A percentile compares a stretch with the other conserved stretches of the same genome.
These are phyloP conservation scores for Peronosclerospora sorghi DNA, from an alignment of 352 stramenopile genomes.

Conservation along the genomic window DNA sequence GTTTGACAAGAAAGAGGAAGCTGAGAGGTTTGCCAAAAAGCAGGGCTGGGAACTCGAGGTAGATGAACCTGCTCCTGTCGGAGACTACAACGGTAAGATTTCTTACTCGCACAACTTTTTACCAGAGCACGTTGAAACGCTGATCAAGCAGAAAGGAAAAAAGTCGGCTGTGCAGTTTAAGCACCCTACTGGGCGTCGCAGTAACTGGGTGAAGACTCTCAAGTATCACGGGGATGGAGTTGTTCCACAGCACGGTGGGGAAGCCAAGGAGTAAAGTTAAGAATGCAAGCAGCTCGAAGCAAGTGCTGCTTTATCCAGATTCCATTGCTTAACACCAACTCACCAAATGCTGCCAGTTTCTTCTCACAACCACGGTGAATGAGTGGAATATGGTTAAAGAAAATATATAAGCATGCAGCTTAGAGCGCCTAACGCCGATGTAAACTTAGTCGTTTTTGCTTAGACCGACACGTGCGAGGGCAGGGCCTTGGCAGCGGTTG, in stretches of 20 bases:
- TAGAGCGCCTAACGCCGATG: conserved; percentile 11
- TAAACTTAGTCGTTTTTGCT: conserved; percentile 1
- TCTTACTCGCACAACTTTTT: conserved; percentile 85
- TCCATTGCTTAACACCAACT: conserved; percentile 8
- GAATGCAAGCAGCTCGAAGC: background rate
- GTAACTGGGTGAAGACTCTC: conserved; percentile 83
- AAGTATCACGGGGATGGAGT: conserved; percentile 80
- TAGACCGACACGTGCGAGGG: conserved; percentile 60
- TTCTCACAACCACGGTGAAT: background rate
- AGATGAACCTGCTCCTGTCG: conserved; percentile 54
- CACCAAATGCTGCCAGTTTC: conserved; percentile 4
- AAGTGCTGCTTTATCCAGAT: too few species aligned
- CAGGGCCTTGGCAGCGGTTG: conserved; percentile 27
- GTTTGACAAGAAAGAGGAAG: conserved; percentile 85
- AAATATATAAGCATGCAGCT: conserved; percentile 26
- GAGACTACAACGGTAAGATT: conserved; percentile 67
- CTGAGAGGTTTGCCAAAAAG: conserved; percentile 72
- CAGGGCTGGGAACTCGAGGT: conserved; percentile 83
- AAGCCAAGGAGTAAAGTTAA: conserved; percentile 52
- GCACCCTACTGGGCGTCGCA: conserved; percentile 60
- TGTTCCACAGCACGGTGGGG: conserved; percentile 67
- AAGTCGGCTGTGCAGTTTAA: conserved; percentile 65
- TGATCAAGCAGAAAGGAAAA: conserved; percentile 75
- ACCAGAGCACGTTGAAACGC: conserved; percentile 52
- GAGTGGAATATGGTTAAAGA: conserved; percentile 14